Percentiles rank a stretch among this genome's conserved stretches.
These are phyloP conservation scores for Atractiella rhizophila DNA, from an alignment of 768 basidiomycete species.

Conservation along the genomic window DNA sequence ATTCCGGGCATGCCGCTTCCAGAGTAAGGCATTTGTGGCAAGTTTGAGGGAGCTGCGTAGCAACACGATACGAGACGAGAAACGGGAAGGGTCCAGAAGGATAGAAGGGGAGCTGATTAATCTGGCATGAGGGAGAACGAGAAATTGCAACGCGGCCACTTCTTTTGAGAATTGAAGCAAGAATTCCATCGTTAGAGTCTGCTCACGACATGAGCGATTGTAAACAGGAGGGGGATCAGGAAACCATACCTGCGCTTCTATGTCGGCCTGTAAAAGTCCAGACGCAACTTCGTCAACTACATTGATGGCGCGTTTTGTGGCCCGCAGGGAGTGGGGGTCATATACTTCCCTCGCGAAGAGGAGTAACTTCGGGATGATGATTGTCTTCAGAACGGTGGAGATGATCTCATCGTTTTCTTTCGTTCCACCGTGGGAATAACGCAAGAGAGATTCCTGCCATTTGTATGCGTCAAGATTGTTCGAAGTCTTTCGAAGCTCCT, in stretches of 20 bases:
- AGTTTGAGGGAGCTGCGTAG: conserved; percentile 20
- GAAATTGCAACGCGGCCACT: conserved; percentile 1
- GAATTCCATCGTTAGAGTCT: conserved; percentile 11
- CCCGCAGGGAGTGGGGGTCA: conserved; percentile 22
- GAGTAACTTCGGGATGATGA: conserved; percentile 21
- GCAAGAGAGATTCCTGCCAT: conserved; percentile 22
- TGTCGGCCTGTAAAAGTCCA: not conserved
- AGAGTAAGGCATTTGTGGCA: conserved; percentile 20
- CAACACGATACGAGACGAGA: conserved; percentile 20
- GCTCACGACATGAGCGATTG: not conserved
- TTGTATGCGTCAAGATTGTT: conserved; percentile 20
- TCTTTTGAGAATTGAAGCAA: conserved; percentile 6
- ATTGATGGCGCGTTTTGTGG: conserved; percentile 22
- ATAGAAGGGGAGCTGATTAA: conserved; percentile 16
- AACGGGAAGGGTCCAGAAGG: conserved; percentile 22
- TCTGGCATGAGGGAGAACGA: conserved; percentile 8
- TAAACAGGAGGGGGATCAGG: not conserved
- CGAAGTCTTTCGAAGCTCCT: conserved; percentile 7
- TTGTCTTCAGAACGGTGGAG: conserved; percentile 21
- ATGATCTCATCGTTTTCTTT: conserved; percentile 24
- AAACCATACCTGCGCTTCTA: conserved; percentile 1
- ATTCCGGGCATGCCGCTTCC: conserved; percentile 17
- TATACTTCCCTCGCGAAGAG: conserved; percentile 19
- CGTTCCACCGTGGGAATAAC: conserved; percentile 16
- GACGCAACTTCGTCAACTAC: conserved; percentile 23